Conservation (phyloP, 2,329 filamentous ascomycete genomes). For the Orbilia quercus region DNA sequence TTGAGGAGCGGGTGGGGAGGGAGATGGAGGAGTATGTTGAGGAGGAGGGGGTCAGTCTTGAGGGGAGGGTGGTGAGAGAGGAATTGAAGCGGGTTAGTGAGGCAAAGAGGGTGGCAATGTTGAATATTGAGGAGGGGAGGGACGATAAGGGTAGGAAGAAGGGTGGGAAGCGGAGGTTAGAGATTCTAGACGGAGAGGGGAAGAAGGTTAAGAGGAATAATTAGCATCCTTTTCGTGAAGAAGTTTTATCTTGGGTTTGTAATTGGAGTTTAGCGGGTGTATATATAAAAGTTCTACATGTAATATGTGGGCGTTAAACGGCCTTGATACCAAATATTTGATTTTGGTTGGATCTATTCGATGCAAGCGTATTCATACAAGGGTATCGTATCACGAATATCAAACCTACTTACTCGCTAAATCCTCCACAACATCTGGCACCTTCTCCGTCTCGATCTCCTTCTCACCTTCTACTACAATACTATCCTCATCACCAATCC, state of each 20-base stretch:
- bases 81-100: constrained; percentile 90
- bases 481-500: constrained; percentile 32
- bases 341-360: background rate
- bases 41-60: constrained; percentile 93
- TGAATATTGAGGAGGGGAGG: constrained; percentile 90
- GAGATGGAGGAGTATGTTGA: constrained; percentile 81
- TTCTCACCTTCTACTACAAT: constrained; percentile 14
- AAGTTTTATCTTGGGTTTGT: constrained; percentile 1
- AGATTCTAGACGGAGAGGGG: constrained; percentile 60
- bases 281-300: constrained; percentile 20
- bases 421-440: constrained; percentile 17
- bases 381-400: background rate
- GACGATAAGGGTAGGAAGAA: constrained; percentile 84
- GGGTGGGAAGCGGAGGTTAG: constrained; percentile 65
- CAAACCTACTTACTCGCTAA: constrained; percentile 14
- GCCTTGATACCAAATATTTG: background rate
- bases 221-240: background rate
- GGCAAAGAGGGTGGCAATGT: constrained; percentile 89
- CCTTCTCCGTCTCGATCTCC: constrained; percentile 15
- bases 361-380: background rate
- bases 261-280: constrained; percentile 36
- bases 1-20: constrained; percentile 82
- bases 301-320: constrained; percentile 30
- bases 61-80: constrained; percentile 85
- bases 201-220: constrained; percentile 67